phyloP scores from a whole-genome alignment of 164 flowering plant genomes.

The Dillenia turbinata region DNA sequence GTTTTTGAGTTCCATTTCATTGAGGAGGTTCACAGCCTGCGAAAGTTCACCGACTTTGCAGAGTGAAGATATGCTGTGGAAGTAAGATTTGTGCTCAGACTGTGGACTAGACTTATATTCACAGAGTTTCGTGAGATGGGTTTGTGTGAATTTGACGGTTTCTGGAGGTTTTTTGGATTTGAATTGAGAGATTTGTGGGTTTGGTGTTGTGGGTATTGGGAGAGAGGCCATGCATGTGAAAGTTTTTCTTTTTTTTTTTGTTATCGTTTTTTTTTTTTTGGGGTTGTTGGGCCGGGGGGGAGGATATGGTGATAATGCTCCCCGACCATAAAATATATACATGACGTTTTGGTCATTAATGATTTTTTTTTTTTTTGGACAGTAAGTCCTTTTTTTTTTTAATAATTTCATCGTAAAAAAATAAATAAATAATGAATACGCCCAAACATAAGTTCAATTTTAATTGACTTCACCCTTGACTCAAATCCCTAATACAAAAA shows the following conservation, averaged over 20 bases:
- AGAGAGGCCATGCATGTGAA: too few relatives aligned
- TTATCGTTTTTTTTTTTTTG: neutral
- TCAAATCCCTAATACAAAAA: too few relatives aligned
- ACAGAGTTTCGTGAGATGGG: too few relatives aligned
- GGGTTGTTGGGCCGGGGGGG: neutral
- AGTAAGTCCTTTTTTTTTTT: neutral
- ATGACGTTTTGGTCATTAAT: too few relatives aligned
- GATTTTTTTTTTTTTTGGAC: neutral
- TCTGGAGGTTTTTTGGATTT: too few relatives aligned
- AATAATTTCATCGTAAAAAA: too few relatives aligned
- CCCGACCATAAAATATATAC: neutral
- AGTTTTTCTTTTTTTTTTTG: neutral
- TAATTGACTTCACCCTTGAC: too few relatives aligned
- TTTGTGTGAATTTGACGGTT: too few relatives aligned
- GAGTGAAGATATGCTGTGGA: slow-evolving; percentile 39
- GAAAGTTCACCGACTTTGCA: slow-evolving; percentile 41
- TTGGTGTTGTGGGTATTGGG: too few relatives aligned
- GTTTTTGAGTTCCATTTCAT: slow-evolving; percentile 30
- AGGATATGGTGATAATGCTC: neutral
- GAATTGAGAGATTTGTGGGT: too few relatives aligned
- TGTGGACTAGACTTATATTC: too few relatives aligned
- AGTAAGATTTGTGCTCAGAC: neutral
- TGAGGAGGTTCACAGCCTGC: slow-evolving; percentile 40
- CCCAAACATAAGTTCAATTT: neutral
- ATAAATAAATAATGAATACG: too few relatives aligned